Conservation (phyloP, 306 rosid genomes). For the Vigna unguiculata region DNA sequence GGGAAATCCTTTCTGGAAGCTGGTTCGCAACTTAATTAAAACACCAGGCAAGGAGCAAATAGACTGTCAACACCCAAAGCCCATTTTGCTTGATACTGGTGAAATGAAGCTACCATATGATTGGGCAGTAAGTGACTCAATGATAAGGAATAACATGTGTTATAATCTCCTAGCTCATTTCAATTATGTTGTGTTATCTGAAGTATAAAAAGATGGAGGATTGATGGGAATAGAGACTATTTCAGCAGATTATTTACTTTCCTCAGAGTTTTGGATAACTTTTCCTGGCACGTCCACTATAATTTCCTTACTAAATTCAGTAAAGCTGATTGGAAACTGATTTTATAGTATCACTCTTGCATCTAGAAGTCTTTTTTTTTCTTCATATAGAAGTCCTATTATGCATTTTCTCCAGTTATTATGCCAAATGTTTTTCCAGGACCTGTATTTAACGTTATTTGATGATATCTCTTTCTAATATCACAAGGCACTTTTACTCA, state of each 20-base stretch:
- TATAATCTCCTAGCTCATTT: constrained; percentile 32
- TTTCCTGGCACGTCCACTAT: constrained; percentile 21
- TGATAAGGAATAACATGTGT: constrained; percentile 28
- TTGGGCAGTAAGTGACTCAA: constrained; percentile 87
- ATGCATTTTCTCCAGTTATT: constrained; percentile 29
- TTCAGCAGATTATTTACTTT: constrained; percentile 21
- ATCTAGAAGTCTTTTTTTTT: background rate
- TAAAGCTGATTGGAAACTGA: background rate
- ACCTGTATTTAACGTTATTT: constrained; percentile 9
- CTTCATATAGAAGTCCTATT: constrained; percentile 2
- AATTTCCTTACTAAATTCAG: constrained; percentile 17
- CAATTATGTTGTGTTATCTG: constrained; percentile 26
- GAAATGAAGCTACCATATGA: constrained; percentile 95
- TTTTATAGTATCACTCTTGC: background rate
- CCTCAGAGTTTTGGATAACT: constrained; percentile 1
- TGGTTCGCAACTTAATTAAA: constrained; percentile 76
- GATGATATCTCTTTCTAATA: background rate
- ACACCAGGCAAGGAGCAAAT: constrained; percentile 77
- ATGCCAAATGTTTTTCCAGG: background rate
- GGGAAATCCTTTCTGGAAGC: constrained; percentile 95
- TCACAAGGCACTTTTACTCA: constrained; percentile 15
- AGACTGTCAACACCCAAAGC: constrained; percentile 88
- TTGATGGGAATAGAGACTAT: constrained; percentile 11
- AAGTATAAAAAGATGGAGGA: constrained; percentile 27
- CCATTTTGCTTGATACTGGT: constrained; percentile 95